Percentiles rank a stretch among this genome's conserved stretches.
phyloP scores from a whole-genome alignment of 495 filamentous ascomycete genomes.

The Trichocladium uniseriatum region DNA sequence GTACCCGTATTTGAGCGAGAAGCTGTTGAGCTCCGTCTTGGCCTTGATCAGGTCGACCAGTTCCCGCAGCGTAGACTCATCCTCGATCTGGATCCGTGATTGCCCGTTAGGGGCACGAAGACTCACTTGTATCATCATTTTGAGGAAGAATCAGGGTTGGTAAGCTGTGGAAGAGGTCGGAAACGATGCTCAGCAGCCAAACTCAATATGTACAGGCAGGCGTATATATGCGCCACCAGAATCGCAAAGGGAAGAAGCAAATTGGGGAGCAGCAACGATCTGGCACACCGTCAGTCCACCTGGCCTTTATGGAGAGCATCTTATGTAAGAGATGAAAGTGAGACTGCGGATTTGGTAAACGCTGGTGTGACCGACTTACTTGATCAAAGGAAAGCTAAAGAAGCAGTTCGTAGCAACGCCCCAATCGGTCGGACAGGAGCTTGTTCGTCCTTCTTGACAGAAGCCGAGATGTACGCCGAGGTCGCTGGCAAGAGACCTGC shows the following conservation, averaged over 20 bases:
- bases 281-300: neutral
- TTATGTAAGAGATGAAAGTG: too few species aligned
- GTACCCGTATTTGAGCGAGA: slow-evolving; percentile 82
- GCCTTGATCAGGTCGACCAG: slow-evolving; percentile 38
- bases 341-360: too few species aligned
- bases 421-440: too few species aligned
- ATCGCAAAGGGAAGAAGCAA: neutral
- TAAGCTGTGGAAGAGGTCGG: neutral
- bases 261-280: neutral
- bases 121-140: slow-evolving; percentile 30
- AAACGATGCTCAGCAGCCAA: neutral
- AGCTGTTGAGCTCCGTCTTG: slow-evolving; percentile 34
- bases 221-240: neutral
- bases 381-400: too few species aligned
- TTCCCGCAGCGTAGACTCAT: slow-evolving; percentile 49
- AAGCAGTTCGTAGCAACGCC: too few species aligned
- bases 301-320: too few species aligned
- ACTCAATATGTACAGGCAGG: neutral
- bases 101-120: slow-evolving; percentile 31
- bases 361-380: too few species aligned
- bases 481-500: neutral
- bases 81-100: slow-evolving; percentile 51
- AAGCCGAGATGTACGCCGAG: neutral
- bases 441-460: too few species aligned
- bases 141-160: neutral